phyloP scores from a whole-genome alignment of 2,329 filamentous ascomycete species.

The Aspergillus fumigatiaffinis region DNA sequence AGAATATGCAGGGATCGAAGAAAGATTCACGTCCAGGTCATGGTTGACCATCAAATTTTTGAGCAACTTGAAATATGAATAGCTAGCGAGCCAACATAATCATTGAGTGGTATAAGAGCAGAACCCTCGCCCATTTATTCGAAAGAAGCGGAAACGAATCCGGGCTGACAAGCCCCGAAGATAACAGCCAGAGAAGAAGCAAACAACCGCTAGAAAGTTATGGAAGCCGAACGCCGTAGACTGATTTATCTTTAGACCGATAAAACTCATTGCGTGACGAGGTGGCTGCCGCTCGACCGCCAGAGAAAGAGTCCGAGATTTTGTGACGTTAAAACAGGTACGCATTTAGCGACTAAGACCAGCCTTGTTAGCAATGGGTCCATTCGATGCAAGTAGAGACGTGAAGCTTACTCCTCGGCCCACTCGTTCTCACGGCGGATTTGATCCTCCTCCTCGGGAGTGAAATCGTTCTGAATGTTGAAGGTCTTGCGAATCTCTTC shows the following conservation, averaged over 20 bases:
- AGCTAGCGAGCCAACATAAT: background rate
- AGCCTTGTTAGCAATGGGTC: conserved; percentile 7
- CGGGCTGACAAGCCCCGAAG: background rate
- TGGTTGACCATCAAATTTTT: background rate
- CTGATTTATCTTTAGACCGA: conserved; percentile 7
- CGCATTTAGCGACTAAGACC: conserved; percentile 48
- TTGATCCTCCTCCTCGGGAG: conserved; percentile 97
- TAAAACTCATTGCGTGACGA: conserved; percentile 3
- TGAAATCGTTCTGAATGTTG: conserved; percentile 99
- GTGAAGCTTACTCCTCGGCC: conserved; percentile 67
- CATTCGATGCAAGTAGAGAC: background rate
- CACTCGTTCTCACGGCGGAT: conserved; percentile 89
- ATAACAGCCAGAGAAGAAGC: conserved; percentile 2
- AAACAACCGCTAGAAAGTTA: conserved; percentile 11
- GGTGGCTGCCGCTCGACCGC: background rate
- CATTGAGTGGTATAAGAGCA: background rate
- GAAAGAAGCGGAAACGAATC: background rate
- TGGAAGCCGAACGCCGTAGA: conserved; percentile 20
- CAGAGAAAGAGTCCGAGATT: background rate
- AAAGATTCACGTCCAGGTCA: background rate
- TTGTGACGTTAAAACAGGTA: background rate
- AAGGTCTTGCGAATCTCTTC: conserved; percentile 99
- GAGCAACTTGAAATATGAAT: background rate
- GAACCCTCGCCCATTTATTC: background rate
- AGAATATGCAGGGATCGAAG: background rate